phyloP scores from a whole-genome alignment of 1,139 yeast species.

The Groenewaldozyma auringiensis region DNA sequence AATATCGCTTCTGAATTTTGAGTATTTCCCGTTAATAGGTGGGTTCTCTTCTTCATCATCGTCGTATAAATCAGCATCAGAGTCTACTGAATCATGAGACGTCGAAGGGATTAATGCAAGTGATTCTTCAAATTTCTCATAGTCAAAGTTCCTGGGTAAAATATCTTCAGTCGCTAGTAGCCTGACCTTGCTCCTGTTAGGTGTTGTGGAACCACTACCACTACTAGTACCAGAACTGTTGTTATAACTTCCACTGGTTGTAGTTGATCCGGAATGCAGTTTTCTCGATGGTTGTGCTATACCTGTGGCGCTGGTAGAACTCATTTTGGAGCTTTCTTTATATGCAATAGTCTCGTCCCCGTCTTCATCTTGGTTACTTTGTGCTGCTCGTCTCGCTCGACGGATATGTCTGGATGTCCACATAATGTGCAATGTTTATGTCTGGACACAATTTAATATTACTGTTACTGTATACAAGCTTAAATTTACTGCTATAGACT shows the following conservation, averaged over 20 bases:
- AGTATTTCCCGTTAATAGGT: background rate
- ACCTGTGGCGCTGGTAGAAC: too few species aligned
- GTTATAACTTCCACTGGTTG: background rate
- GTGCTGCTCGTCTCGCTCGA: background rate
- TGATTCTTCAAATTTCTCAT: background rate
- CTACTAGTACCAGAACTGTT: background rate
- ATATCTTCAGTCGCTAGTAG: slow-evolving; percentile 3
- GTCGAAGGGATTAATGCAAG: background rate
- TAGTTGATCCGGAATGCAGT: background rate
- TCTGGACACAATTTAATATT: too few species aligned
- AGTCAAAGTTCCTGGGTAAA: background rate
- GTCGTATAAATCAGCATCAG: background rate
- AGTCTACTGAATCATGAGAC: background rate
- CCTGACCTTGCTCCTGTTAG: background rate
- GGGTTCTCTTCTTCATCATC: background rate
- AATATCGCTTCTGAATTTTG: background rate
- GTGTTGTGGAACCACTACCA: background rate
- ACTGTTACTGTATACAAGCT: too few species aligned
- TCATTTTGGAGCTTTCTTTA: too few species aligned
- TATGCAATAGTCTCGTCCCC: background rate
- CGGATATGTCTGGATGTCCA: background rate
- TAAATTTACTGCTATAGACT: too few species aligned
- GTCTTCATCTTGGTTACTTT: background rate
- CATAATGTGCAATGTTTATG: too few species aligned
- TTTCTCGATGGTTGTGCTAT: background rate